These are phyloP conservation scores for Debaryomycetaceae sp. DNA, from an alignment of 1,139 yeast genomes.

Conservation along the genomic window DNA sequence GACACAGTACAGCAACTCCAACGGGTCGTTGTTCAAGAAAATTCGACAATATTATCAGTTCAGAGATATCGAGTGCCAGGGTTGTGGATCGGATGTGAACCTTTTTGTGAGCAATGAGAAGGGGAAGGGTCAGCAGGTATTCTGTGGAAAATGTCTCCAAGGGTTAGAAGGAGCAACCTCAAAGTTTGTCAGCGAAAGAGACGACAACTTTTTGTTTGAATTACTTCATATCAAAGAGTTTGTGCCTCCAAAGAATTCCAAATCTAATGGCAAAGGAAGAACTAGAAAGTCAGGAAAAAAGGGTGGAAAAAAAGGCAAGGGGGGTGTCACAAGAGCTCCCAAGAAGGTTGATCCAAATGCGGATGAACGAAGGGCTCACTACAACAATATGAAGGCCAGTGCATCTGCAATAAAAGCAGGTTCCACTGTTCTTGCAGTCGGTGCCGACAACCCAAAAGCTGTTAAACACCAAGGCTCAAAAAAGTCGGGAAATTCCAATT, in stretches of 20 bases:
- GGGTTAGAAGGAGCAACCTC: slow-evolving; percentile 16
- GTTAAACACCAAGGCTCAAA: slow-evolving; percentile 1
- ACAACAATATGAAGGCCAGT: slow-evolving; percentile 29
- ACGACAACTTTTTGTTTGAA: slow-evolving; percentile 45
- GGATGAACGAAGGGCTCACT: slow-evolving; percentile 40
- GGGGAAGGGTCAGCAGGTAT: slow-evolving; percentile 20
- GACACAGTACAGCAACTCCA: slow-evolving; percentile 48
- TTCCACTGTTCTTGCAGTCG: slow-evolving; percentile 42
- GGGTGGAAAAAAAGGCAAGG: slow-evolving; percentile 20
- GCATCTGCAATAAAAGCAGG: slow-evolving; percentile 37
- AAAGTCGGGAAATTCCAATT: not conserved
- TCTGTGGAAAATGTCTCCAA: slow-evolving; percentile 42
- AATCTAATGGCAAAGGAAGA: slow-evolving; percentile 12
- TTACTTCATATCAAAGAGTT: slow-evolving; percentile 50
- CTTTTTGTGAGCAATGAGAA: slow-evolving; percentile 34
- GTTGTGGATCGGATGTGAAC: slow-evolving; percentile 40
- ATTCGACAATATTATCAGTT: slow-evolving; percentile 46
- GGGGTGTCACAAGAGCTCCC: slow-evolving; percentile 15
- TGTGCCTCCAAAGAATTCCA: slow-evolving; percentile 15
- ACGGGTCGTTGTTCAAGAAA: slow-evolving; percentile 52
- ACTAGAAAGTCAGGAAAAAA: slow-evolving; percentile 23
- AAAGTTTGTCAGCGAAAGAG: slow-evolving; percentile 41
- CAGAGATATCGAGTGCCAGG: slow-evolving; percentile 47
- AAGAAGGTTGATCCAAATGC: slow-evolving; percentile 28
- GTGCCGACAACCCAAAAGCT: slow-evolving; percentile 16